phyloP scores from a whole-genome alignment of 1,139 yeast genomes.

The Scheffersomyces lignicola region DNA sequence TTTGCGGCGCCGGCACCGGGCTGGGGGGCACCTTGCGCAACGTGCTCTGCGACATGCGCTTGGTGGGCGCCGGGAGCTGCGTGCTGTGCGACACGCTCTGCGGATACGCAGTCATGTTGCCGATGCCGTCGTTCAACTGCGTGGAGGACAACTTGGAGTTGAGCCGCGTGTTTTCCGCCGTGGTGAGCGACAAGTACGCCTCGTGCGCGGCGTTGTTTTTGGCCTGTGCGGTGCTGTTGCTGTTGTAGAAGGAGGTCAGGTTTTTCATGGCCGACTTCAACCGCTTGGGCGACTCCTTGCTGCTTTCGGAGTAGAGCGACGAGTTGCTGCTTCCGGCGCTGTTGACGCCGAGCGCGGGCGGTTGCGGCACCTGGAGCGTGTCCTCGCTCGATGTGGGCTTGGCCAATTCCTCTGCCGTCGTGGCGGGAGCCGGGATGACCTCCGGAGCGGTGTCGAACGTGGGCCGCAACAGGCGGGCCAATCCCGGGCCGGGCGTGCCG shows the following conservation, averaged over 20 bases:
- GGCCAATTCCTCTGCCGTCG: constrained; percentile 5
- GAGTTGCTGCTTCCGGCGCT: constrained; percentile 25
- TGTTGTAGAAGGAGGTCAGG: constrained; percentile 28
- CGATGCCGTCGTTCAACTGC: constrained; percentile 23
- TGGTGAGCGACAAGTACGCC: constrained; percentile 66
- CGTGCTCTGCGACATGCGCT: constrained; percentile 33
- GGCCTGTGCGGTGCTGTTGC: constrained; percentile 11
- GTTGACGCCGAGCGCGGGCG: constrained; percentile 4
- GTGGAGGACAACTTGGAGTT: constrained; percentile 59
- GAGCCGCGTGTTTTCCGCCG: constrained; percentile 75
- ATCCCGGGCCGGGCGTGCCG: constrained; percentile 3
- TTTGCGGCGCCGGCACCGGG: background rate
- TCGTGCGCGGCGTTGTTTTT: constrained; percentile 49
- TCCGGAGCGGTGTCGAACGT: constrained; percentile 33
- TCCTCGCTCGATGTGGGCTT: constrained; percentile 8
- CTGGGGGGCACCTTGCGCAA: constrained; percentile 28
- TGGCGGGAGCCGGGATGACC: constrained; percentile 15
- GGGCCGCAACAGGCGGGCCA: constrained; percentile 32
- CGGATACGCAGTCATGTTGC: constrained; percentile 5
- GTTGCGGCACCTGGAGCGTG: constrained; percentile 17
- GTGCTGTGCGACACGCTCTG: background rate
- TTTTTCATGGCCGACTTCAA: constrained; percentile 70
- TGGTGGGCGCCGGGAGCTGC: constrained; percentile 12
- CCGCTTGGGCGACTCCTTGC: constrained; percentile 25
- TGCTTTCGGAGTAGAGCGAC: constrained; percentile 29